Conservation (phyloP, 345 rosid genomes). For the Mangifera indica region DNA sequence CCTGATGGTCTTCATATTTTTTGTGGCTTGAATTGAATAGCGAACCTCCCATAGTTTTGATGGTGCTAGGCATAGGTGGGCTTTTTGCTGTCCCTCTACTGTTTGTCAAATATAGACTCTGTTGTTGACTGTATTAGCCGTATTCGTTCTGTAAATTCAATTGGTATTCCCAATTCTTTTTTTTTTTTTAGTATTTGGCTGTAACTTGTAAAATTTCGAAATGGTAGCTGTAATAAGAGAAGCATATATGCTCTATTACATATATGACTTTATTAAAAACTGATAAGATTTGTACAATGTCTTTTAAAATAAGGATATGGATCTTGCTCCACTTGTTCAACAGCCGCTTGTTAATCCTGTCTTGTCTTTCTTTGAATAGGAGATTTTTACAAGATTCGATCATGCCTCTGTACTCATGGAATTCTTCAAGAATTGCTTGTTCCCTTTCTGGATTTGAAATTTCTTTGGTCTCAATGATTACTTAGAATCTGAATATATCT, state of each 20-base stretch:
- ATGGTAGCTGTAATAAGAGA: constrained; percentile 5
- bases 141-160: constrained; percentile 28
- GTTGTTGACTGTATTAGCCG: background rate
- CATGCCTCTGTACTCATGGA: background rate
- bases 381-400: background rate
- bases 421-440: background rate
- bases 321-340: background rate
- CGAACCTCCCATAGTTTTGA: background rate
- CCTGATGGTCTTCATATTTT: constrained; percentile 60
- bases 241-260: constrained; percentile 6
- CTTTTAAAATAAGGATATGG: background rate
- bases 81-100: background rate
- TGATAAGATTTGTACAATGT: background rate
- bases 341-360: no score
- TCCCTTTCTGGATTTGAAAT: background rate
- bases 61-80: background rate
- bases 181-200: background rate
- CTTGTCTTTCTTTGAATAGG: background rate
- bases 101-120: constrained; percentile 1
- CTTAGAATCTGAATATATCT: no score
- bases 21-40: constrained; percentile 53
- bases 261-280: background rate
- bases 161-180: background rate
- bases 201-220: constrained; percentile 6
- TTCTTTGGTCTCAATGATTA: background rate